Evolutionary conservation across 2,329 filamentous ascomycete genomes (phyloP).

Genomic region (Didymella keratinophila): DNA sequence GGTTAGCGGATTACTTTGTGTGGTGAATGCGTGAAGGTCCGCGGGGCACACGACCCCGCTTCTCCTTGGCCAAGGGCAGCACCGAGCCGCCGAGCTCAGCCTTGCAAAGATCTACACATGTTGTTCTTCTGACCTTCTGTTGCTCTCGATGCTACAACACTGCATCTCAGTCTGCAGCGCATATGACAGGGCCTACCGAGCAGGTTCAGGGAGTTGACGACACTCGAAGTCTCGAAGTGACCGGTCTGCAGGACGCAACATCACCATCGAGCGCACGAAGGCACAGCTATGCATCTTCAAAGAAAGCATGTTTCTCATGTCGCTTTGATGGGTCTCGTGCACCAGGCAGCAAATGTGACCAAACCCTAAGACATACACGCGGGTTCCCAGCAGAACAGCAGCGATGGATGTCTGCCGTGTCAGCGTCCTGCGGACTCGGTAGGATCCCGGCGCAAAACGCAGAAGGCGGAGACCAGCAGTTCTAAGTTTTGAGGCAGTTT

Average conservation of each 20-base stretch:
- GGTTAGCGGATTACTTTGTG: slow-evolving; percentile 26
- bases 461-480: neutral
- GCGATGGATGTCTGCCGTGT: neutral
- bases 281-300: neutral
- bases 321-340: neutral
- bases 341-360: neutral
- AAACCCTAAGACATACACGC: too few species aligned
- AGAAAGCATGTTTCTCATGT: neutral
- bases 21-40: slow-evolving; percentile 14
- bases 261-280: neutral
- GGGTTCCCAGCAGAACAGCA: neutral
- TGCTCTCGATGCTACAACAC: neutral
- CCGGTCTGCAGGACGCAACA: neutral
- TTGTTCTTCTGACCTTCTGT: neutral
- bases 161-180: neutral
- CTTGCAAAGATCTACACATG: neutral
- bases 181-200: neutral
- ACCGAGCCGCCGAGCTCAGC: slow-evolving; percentile 1
- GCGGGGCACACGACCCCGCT: slow-evolving; percentile 23
- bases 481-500: neutral
- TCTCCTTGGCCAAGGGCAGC: neutral
- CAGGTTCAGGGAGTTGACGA: neutral
- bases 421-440: neutral
- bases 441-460: neutral
- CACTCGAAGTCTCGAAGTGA: neutral